Conservation (phyloP, 139 green algal genomes). For the Dunaliella primolecta region DNA sequence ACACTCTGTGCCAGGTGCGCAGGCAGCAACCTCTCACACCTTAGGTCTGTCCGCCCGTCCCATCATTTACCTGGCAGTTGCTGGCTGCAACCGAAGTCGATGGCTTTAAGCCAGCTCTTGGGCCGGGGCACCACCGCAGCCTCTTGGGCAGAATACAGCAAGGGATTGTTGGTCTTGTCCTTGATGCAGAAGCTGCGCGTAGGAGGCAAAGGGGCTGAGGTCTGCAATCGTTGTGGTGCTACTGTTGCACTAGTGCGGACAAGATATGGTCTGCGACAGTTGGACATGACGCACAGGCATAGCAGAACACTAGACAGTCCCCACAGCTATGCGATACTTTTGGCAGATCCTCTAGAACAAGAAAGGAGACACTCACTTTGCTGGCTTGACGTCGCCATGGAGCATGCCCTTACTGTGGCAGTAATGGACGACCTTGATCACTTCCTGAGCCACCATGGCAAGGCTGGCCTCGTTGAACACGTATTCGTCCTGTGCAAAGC, state of each 20-base stretch:
- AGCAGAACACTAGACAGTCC: too few relatives aligned
- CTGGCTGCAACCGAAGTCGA: slow-evolving; percentile 62
- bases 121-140: slow-evolving; percentile 1
- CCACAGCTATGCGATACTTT: not conserved
- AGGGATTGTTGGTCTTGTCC: slow-evolving; percentile 18
- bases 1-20: too few relatives aligned
- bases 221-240: too few relatives aligned
- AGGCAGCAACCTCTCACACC: too few relatives aligned
- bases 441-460: slow-evolving; percentile 37
- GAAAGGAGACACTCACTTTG: slow-evolving; percentile 16
- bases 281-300: too few relatives aligned
- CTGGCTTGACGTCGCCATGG: slow-evolving; percentile 35
- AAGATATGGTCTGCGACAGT: too few relatives aligned
- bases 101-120: slow-evolving; percentile 44
- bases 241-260: too few relatives aligned
- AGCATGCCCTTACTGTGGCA: slow-evolving; percentile 40
- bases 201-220: too few relatives aligned
- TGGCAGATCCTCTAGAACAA: too few relatives aligned
- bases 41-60: too few relatives aligned
- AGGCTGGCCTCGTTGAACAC: slow-evolving; percentile 28
- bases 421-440: slow-evolving; percentile 30
- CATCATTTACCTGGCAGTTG: slow-evolving; percentile 19
- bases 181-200: slow-evolving; percentile 38
- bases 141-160: not conserved
- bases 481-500: slow-evolving; percentile 22